Evolutionary conservation across 2,329 filamentous ascomycete species (phyloP), one percentile per base, ranked within the genome.

Genomic region (Lachnellula occidentalis): DNA sequence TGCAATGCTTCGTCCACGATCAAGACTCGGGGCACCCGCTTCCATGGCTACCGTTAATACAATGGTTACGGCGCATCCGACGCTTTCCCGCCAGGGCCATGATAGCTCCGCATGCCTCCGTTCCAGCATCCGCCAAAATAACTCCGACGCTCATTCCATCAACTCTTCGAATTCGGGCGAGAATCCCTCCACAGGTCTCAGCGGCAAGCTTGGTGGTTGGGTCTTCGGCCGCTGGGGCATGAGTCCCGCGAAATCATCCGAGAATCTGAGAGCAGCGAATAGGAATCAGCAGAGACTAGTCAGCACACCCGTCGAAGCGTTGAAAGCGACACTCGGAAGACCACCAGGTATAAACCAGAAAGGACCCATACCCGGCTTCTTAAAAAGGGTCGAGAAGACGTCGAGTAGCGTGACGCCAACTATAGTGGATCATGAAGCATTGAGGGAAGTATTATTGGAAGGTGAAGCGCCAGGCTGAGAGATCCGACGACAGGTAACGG

Each of bases 331-430:
- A 11, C 51, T 72, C 34, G 74, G 74, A 43, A 77, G 88, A 43
- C 72, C 80, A 4, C 81, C 87, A 1, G 89, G 89, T 0, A 90
- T 94, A 66, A 94, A 94, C 64, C 89, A 92, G 67, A 78, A 81
- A 1, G 89, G 89, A 0, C 78, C 82, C 0, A 86, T 94, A 43
- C 82, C 87, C 0, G 88, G 89, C 0, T 87, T 92, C 60, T 49
- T 60, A 11, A 76, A 82, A 24, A 76, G 80, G 53, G 43, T 39
- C 2, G 63, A 64, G n/a, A 65, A 57, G 36, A 61, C 63, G 24
- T 67, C 68, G 6, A 65, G 64, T 45, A 60, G 62, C 41, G 67
- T 69, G 4, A 59, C 48, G n/a, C 56, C 66, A 2, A 58, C 57
- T 9, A 46, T 49, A 2, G 61, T 69, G 2, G 66, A 69, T 55